phyloP scores from a whole-genome alignment of 2,329 filamentous ascomycete genomes.

The Verticillium zaregamsianum region DNA sequence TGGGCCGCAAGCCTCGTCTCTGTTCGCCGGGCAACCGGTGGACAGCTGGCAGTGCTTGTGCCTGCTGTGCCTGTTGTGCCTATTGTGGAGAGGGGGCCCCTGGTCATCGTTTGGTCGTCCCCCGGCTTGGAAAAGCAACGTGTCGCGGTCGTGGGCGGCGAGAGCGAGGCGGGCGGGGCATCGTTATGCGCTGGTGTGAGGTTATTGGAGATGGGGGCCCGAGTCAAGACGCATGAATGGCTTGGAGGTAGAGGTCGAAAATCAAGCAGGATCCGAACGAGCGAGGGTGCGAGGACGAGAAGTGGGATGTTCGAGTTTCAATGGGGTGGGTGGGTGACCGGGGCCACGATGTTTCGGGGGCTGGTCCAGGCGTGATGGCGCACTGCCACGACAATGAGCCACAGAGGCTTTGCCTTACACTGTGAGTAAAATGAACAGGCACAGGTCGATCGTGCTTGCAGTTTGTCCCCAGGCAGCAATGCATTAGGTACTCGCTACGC shows the following conservation, averaged over 20 bases:
- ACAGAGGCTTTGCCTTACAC: not conserved
- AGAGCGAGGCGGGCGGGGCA: not conserved
- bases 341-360: not conserved
- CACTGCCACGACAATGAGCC: not conserved
- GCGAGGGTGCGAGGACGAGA: not conserved
- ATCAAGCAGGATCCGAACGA: not conserved
- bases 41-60: not conserved
- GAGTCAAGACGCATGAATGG: not conserved
- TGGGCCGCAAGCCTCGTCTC: conserved; percentile 3
- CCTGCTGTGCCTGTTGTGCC: not conserved
- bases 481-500: too few species aligned
- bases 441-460: not conserved
- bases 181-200: not conserved
- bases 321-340: not conserved
- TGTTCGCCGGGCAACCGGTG: conserved; percentile 1
- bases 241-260: not conserved
- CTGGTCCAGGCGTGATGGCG: not conserved
- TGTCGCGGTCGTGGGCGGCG: not conserved
- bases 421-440: not conserved
- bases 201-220: not conserved
- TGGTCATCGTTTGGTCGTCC: not conserved
- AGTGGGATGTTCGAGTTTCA: not conserved
- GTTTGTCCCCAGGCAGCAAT: not conserved
- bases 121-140: not conserved
- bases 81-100: not conserved